Evolutionary conservation across 2,329 filamentous ascomycete genomes (phyloP).

Genomic region (Daldinia sp.): DNA sequence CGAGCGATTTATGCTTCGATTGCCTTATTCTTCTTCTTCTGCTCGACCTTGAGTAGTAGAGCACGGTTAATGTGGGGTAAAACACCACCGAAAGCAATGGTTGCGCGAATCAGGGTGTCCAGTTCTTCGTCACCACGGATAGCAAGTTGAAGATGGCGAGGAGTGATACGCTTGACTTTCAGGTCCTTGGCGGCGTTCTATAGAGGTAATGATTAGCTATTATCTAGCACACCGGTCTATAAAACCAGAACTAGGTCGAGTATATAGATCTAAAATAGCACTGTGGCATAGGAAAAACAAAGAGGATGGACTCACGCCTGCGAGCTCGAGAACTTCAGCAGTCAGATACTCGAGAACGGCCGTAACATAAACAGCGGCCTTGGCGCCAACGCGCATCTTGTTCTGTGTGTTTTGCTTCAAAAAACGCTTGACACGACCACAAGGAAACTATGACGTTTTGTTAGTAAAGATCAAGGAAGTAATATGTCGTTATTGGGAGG

Average conservation of each 20-base stretch:
- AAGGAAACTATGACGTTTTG: constrained; percentile 78
- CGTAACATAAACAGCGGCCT: constrained; percentile 97
- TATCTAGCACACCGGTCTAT: background rate
- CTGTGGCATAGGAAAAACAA: constrained; percentile 21
- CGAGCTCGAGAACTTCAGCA: constrained; percentile 96
- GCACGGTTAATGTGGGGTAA: constrained; percentile 99
- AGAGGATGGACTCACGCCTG: constrained; percentile 70
- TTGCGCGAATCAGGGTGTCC: constrained; percentile 95
- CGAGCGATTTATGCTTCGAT: constrained; percentile 52
- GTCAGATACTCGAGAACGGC: constrained; percentile 98
- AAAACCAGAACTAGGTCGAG: constrained; percentile 2
- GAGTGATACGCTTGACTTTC: constrained; percentile 99
- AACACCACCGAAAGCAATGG: constrained; percentile 98
- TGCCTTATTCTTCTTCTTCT: constrained; percentile 86
- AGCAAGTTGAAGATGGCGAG: constrained; percentile 94
- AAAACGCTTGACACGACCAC: constrained; percentile 99
- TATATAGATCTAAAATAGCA: constrained; percentile 24
- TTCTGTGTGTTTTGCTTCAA: constrained; percentile 99
- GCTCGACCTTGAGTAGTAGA: constrained; percentile 92
- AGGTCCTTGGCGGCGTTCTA: constrained; percentile 98
- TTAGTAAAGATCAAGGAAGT: constrained; percentile 29
- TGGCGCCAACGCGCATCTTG: constrained; percentile 99
- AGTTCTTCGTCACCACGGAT: constrained; percentile 99
- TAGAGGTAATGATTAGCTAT: constrained; percentile 32
- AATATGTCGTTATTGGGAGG: background rate